Evolutionary conservation across 2,329 filamentous ascomycete species (phyloP), one percentile per base, ranked within the genome.

Genomic region (Cryoendolithus antarcticus): DNA sequence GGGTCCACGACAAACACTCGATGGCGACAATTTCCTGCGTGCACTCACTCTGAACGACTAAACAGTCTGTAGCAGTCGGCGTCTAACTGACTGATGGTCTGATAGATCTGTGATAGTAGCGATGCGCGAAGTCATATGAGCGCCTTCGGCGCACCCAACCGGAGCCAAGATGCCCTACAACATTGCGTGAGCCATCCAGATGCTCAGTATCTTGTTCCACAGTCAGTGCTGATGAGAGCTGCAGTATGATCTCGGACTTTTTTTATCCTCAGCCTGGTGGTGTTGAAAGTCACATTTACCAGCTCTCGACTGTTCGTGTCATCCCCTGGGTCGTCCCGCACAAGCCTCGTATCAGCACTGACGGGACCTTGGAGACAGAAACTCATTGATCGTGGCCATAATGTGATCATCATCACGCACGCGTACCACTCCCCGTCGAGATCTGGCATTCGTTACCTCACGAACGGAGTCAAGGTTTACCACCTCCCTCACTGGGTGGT

Each of bases 211-310:
- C 9, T 6, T 13, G 6, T 29, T 27, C 6, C 6, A 3, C 24
- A 27, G 4, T 24, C 10, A 6, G 13, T 6, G 27, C 37, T 44
- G 37, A 40, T 35, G 59, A 40, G 61, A 52, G 42, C 7, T 19
- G 9, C 49, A 78, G 74, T 43, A 98, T 98, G 91, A 84, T 95
- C 61, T 88, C 89, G 74, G 91, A 98, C 70, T 95, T 93, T 73
- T 98, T 98, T 78, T 98, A 93, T 59, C 91, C 91, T 9, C 89
- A 96, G 57, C 89, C 91, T 38, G 74, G 91, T 57, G 91, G 91
- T 53, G 78, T 98, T 48, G 91, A 98, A 67, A 93, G 86, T 62
- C 91, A 98, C 64, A 96, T 98, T 53, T 98, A 98, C 67, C 91
- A 98, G 62, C 71, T 98, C 31, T 91, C 89, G 27, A 85, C 82